These are phyloP conservation scores for Coemansia sp. DNA, from an alignment of 192 early-diverging fungal genomes.

Conservation along the genomic window DNA sequence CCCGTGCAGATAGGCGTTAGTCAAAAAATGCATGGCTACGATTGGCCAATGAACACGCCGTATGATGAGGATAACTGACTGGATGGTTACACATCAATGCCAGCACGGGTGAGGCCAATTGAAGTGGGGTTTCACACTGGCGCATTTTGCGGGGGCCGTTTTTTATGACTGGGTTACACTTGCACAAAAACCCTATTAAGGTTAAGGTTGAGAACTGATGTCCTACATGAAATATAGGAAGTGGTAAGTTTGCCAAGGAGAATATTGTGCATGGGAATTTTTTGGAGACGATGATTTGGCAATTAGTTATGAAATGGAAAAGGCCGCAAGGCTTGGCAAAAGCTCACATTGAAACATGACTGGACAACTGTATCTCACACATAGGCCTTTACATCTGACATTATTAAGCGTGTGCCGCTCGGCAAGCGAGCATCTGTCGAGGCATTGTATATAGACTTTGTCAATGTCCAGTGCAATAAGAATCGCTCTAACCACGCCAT, in stretches of 20 bases:
- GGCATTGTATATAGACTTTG: too few relatives aligned
- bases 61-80: neutral
- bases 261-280: neutral
- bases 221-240: neutral
- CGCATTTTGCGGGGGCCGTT: neutral
- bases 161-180: neutral
- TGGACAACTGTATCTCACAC: too few relatives aligned
- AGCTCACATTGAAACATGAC: neutral
- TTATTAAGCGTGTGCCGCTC: too few relatives aligned
- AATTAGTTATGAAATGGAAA: neutral
- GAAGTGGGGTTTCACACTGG: constrained; percentile 1
- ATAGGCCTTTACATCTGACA: too few relatives aligned
- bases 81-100: neutral
- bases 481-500: too few relatives aligned
- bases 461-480: too few relatives aligned
- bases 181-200: neutral
- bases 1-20: neutral
- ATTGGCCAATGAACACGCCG: neutral
- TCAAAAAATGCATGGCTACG: neutral
- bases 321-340: neutral
- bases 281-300: neutral
- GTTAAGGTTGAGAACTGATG: neutral
- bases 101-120: neutral
- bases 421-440: too few relatives aligned
- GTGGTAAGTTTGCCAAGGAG: neutral